Percentiles rank a stretch among this genome's conserved stretches.
phyloP scores from a whole-genome alignment of 208 protist genomes.

The Leishmania tarentolae region DNA sequence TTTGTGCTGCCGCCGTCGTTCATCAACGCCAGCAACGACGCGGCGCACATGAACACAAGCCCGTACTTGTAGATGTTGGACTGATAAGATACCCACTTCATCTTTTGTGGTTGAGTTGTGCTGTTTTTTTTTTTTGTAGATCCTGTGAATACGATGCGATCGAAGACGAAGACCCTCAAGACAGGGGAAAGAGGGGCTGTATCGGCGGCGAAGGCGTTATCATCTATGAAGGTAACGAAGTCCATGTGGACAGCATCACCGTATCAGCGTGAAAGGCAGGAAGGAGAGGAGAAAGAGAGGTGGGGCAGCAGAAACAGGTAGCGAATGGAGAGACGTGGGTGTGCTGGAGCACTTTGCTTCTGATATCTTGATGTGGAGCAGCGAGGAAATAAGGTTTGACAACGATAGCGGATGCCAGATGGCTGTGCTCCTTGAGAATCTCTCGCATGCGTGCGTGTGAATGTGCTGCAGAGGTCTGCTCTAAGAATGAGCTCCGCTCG shows the following conservation, averaged over 20 bases:
- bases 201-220: background rate
- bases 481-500: background rate
- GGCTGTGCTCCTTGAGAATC: background rate
- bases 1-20: slow-evolving; percentile 46
- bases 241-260: background rate
- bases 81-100: slow-evolving; percentile 49
- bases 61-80: slow-evolving; percentile 73
- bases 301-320: background rate
- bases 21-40: slow-evolving; percentile 52
- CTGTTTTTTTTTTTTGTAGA: background rate
- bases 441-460: background rate
- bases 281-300: background rate
- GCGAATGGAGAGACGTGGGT: background rate
- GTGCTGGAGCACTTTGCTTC: background rate
- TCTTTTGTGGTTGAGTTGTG: background rate
- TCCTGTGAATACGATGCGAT: background rate
- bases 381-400: background rate
- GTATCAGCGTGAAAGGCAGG: background rate
- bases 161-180: background rate
- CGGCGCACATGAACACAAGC: slow-evolving; percentile 77
- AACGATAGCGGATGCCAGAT: background rate
- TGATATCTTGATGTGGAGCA: background rate
- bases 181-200: background rate
- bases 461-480: background rate
- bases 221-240: background rate